A percentile compares a stretch with the other conserved stretches of the same genome.
These are phyloP conservation scores for Cladosporium sp. DNA, from an alignment of 2,329 filamentous ascomycete species.

Conservation along the genomic window DNA sequence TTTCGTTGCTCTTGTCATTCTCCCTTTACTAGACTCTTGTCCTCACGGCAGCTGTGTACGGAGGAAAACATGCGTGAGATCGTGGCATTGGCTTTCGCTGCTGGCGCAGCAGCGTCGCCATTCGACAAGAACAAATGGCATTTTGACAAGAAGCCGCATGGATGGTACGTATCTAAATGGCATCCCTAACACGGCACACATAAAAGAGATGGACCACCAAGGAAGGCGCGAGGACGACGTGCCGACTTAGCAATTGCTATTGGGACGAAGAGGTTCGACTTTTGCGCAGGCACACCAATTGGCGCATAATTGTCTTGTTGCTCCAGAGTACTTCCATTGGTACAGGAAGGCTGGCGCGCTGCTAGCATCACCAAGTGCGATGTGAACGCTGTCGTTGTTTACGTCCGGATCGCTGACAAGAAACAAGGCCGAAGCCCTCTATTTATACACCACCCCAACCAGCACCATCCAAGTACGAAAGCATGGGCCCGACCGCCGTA, in stretches of 20 bases:
- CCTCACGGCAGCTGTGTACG: neutral
- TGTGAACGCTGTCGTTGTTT: no score
- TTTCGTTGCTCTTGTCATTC: neutral
- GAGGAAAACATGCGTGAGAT: neutral
- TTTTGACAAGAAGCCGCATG: slow-evolving; percentile 6
- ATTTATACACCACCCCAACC: slow-evolving; percentile 14
- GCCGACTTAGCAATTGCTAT: neutral
- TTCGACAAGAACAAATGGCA: slow-evolving; percentile 11
- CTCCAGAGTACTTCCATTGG: no score
- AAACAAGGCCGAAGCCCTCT: slow-evolving; percentile 12
- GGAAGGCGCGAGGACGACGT: neutral
- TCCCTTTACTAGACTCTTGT: neutral
- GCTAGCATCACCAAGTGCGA: no score
- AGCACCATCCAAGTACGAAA: neutral
- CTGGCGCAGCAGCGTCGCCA: slow-evolving; percentile 4
- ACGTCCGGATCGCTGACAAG: neutral
- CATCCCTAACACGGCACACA: neutral
- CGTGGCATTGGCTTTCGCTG: neutral
- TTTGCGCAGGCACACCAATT: no score
- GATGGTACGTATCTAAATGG: slow-evolving; percentile 2
- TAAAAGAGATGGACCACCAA: no score
- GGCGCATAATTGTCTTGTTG: no score
- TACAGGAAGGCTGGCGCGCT: no score
- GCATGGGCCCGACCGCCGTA: neutral
- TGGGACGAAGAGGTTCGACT: no score